phyloP scores from a whole-genome alignment of 139 green algal genomes.

The Coelastrella sp. region DNA sequence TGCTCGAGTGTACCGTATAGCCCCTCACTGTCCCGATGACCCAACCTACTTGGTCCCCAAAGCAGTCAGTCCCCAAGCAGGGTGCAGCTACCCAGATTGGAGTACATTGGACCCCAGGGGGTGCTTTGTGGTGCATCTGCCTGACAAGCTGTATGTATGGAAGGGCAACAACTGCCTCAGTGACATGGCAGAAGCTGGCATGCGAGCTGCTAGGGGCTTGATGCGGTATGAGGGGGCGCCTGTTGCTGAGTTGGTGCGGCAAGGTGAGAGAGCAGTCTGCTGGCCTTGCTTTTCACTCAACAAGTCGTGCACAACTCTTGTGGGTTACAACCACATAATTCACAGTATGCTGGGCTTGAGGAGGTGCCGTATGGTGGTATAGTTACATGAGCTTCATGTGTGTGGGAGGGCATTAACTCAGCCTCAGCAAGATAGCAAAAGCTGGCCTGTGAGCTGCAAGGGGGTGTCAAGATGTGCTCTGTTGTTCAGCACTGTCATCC shows the following conservation, averaged over 20 bases:
- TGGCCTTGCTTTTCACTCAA: background rate
- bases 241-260: constrained; percentile 51
- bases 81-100: constrained; percentile 23
- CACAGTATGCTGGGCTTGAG: too few species aligned
- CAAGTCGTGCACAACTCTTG: background rate
- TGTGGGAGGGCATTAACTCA: too few species aligned
- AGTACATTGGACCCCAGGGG: background rate
- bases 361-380: too few species aligned
- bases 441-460: too few species aligned
- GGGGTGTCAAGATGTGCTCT: too few species aligned
- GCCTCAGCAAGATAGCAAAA: too few species aligned
- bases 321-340: too few species aligned
- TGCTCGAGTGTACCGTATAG: constrained; percentile 80
- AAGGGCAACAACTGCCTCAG: constrained; percentile 37
- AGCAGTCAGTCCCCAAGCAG: constrained; percentile 27
- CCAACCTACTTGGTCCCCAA: constrained; percentile 71
- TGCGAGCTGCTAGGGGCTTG: constrained; percentile 63
- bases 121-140: constrained; percentile 64
- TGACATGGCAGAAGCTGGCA: constrained; percentile 53
- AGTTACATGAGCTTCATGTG: too few species aligned
- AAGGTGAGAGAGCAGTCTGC: constrained; percentile 55
- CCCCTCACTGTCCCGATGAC: constrained; percentile 76
- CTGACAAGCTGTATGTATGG: constrained; percentile 69
- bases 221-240: constrained; percentile 65
- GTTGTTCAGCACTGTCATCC: background rate